These are phyloP conservation scores for Mortierella sp. DNA, from an alignment of 371 early-diverging fungal genomes.

Conservation along the genomic window DNA sequence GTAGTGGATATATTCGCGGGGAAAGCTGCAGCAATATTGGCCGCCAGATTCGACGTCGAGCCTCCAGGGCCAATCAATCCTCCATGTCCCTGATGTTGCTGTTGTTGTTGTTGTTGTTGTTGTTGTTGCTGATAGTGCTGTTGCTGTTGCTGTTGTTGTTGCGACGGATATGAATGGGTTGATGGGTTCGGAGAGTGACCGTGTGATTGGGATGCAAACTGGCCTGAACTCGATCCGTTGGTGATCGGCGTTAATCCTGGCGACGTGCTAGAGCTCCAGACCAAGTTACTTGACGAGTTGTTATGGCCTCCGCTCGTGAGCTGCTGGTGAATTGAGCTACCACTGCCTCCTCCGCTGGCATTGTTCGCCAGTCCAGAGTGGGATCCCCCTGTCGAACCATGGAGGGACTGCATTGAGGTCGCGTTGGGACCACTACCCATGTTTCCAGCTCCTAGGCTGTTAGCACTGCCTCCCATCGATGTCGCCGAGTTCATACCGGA, in stretches of 20 bases:
- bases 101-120: not conserved
- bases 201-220: no score
- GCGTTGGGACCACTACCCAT: constrained; percentile 30
- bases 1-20: not conserved
- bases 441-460: constrained; percentile 11
- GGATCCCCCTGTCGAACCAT: not conserved
- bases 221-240: no score
- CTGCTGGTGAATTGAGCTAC: not conserved
- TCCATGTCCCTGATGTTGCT: not conserved
- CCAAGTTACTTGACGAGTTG: not conserved
- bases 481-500: not conserved
- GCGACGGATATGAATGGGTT: not conserved
- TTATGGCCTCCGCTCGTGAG: not conserved
- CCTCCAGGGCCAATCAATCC: no score
- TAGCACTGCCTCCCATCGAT: constrained; percentile 10
- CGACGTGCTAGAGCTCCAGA: no score
- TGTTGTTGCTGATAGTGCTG: not conserved
- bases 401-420: constrained; percentile 15
- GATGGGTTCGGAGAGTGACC: not conserved
- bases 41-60: no score
- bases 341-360: constrained; percentile 1
- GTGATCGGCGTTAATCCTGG: no score
- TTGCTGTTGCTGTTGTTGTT: not conserved
- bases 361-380: not conserved
- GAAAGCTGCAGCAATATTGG: no score